A percentile compares a stretch with the other conserved stretches of the same genome.
Conservation (phyloP, 192 early-diverging fungal species). For the Gryganskiella cystojenkinii region DNA sequence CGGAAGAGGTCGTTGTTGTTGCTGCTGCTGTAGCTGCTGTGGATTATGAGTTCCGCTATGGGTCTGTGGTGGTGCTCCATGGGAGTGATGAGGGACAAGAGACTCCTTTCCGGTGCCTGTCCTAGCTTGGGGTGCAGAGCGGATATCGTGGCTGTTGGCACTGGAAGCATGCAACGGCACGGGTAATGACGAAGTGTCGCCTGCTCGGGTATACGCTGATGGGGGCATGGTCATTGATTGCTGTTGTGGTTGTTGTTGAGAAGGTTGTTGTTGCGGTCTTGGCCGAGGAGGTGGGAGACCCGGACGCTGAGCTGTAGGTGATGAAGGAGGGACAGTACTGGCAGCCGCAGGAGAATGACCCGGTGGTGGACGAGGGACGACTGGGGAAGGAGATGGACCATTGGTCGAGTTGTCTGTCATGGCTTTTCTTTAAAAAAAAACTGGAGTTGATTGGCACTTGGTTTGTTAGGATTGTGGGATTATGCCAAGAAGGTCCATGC, state of each 20-base stretch:
- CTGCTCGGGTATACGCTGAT: slow-evolving; percentile 28
- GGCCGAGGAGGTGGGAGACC: neutral
- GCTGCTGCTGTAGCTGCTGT: slow-evolving; percentile 19
- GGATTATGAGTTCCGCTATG: neutral
- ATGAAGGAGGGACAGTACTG: neutral
- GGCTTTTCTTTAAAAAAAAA: too few species aligned
- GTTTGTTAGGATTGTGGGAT: too few species aligned
- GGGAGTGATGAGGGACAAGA: neutral
- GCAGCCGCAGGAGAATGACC: too few species aligned
- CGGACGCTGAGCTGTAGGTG: neutral
- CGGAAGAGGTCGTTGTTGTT: neutral
- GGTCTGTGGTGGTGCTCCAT: too few species aligned
- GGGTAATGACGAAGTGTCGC: slow-evolving; percentile 7
- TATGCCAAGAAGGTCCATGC: too few species aligned
- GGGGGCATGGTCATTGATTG: neutral
- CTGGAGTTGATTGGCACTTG: too few species aligned
- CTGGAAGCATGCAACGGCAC: slow-evolving; percentile 9
- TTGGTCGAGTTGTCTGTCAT: too few species aligned
- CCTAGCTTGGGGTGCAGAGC: neutral
- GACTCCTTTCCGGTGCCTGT: neutral
- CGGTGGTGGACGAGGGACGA: too few species aligned
- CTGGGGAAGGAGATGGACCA: too few species aligned
- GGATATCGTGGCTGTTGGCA: neutral
- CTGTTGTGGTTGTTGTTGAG: neutral
- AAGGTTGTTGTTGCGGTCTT: slow-evolving; percentile 1